phyloP scores from a whole-genome alignment of 257 asterid species.

The Salvia hispanica region DNA sequence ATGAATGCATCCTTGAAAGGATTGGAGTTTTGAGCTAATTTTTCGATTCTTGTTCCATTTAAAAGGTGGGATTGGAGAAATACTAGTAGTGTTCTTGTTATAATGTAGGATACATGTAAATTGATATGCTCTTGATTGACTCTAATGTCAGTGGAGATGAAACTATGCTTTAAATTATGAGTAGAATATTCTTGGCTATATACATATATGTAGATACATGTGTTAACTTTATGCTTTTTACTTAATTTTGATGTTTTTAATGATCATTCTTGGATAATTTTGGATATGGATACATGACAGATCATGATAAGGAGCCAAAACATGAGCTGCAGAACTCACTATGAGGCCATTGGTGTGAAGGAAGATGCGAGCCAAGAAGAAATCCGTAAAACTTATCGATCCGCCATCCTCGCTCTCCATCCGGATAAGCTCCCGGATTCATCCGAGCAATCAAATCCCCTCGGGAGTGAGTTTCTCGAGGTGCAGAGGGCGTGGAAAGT shows the following conservation, averaged over 20 bases:
- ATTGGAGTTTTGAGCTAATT: too few species aligned
- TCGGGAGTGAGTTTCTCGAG: slow-evolving; percentile 47
- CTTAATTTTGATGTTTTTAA: not conserved
- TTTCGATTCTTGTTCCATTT: too few species aligned
- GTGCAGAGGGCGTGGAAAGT: slow-evolving; percentile 66
- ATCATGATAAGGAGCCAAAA: slow-evolving; percentile 39
- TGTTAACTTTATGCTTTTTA: not conserved
- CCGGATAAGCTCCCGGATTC: slow-evolving; percentile 25
- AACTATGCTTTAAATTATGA: too few species aligned
- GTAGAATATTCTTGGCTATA: not conserved
- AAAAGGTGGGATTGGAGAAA: too few species aligned
- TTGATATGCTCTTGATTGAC: too few species aligned
- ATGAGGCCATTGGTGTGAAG: slow-evolving; percentile 54
- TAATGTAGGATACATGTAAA: too few species aligned
- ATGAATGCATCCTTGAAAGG: too few species aligned
- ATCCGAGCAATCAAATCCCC: too few species aligned
- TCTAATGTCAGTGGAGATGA: too few species aligned
- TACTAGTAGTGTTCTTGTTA: too few species aligned
- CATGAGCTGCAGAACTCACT: slow-evolving; percentile 46
- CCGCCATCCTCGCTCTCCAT: slow-evolving; percentile 32
- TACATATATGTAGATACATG: too few species aligned
- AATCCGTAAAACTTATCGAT: slow-evolving; percentile 50
- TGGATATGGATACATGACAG: not conserved
- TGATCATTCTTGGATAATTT: not conserved
- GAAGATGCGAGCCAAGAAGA: slow-evolving; percentile 67